Evolutionary conservation across 805 yeast species (phyloP), one percentile per base, ranked within the genome.

Genomic region (Metschnikowia aberdeeniae): DNA sequence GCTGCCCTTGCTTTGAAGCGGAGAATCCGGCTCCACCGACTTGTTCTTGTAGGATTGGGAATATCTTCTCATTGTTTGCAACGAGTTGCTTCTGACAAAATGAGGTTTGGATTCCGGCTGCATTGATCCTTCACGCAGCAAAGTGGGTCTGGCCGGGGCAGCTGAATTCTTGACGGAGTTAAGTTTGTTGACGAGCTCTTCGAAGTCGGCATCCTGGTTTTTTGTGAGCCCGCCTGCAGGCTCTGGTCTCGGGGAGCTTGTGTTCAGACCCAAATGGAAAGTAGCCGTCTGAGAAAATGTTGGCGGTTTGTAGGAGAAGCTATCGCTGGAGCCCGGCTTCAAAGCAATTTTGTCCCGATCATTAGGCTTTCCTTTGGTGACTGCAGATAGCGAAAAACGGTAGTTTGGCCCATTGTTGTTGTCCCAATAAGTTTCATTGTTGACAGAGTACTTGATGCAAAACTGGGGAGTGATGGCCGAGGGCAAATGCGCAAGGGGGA

Each of bases 401-500:
- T 68, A 71, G 54, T 71, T 71, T 19, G 53, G 52, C 31, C 49
- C 43, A 35, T 56, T 47, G 50, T 71, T 71, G 51, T 67, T 71
- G 47, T 70, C 75, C 76, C 76, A 71, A 50, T 50, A 66, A 0
- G 50, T 54, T 13, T 52, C 45, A 48, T 58, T 54, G 47, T 55
- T 54, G 10, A 63, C 72, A 5, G 48, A 51, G 48, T 69, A 70
- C 43, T 59, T 60, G 38, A 70, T 45, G 43, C 69, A 67, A 50
- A 68, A 54, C 46, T 67, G 65, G 40, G 74, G 50, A 19, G 64
- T 57, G 45, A 75, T 43, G 39, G 44, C 50, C 32, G 55, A 61
- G 19, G 66, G 53, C 42, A 72, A 57, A 36, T 59, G 64, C 20
- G 61, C 54, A 46, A 75, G 58, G 31, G 76, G 75, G 32, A 81